Evolutionary conservation across 768 basidiomycete species (phyloP), one percentile per base, ranked within the genome.

Genomic region (Boletus sensibilis): DNA sequence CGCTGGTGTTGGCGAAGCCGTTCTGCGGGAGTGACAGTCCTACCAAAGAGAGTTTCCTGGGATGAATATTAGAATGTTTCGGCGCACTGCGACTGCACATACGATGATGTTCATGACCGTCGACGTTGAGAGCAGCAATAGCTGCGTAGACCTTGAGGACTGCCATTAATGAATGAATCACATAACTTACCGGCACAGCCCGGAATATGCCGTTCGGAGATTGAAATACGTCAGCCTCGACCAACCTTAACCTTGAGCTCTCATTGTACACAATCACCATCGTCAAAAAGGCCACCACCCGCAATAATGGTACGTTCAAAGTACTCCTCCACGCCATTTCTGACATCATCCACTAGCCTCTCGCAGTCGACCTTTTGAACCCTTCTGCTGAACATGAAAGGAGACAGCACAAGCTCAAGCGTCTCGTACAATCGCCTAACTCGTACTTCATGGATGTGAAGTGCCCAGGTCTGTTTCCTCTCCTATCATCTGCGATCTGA

Each of bases 401-500:
- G 76, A 87, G 81, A 75, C 88, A 86, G 75, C 96, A 98, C 90
- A 98, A 98, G 84, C 91, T 98, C 76, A 98, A 99, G 85, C 89
- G 94, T 74, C 88, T 98, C 68, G 97, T 99, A 66, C 97, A 98
- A 78, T 88, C 88, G 51, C 97, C 97, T 63, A 94, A 98, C 79
- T 98, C 96, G 35, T 98, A 92, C 80, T 98, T 98, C 80, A 98
- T 99, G 97, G 97, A 99, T 70, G 95, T 98, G 68, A 99, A 98
- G 78, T 98, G 96, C 79, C 88, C 96, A 67, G 94, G 92, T 93
- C 59, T 57, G 87, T 78, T 27, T 29, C n/a, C 18, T 35, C 10
- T 37, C 35, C 29, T 9, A 14, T 20, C 12, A 10, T 12, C 33
- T 27, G 25, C n/a, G n/a, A 37, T 46, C 18, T 14, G 18, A 23